These are phyloP conservation scores for Dactylellina leptospora DNA, from an alignment of 2,329 filamentous ascomycete genomes.

Conservation along the genomic window DNA sequence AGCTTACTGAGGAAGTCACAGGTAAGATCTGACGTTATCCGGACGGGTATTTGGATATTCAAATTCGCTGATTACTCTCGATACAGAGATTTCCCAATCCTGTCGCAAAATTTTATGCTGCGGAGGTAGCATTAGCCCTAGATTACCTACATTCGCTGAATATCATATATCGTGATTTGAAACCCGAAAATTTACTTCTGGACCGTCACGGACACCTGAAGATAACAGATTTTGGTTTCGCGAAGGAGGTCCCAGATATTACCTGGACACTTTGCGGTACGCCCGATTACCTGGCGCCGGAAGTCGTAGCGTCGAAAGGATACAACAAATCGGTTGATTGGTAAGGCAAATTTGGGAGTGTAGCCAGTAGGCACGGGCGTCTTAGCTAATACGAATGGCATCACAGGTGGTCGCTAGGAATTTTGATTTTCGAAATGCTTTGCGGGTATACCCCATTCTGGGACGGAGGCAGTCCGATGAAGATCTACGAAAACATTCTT, in stretches of 20 bases:
- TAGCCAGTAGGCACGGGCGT: constrained; percentile 32
- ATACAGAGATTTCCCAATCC: constrained; percentile 95
- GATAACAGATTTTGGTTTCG: constrained; percentile 98
- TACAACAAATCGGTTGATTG: constrained; percentile 99
- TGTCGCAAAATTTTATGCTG: constrained; percentile 98
- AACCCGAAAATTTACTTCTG: constrained; percentile 90
- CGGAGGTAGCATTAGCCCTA: constrained; percentile 92
- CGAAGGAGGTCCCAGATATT: constrained; percentile 97
- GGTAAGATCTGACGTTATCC: constrained; percentile 66
- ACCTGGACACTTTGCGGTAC: constrained; percentile 99
- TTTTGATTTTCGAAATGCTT: constrained; percentile 99
- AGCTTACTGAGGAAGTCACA: constrained; percentile 90
- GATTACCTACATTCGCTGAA: constrained; percentile 94
- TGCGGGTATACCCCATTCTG: constrained; percentile 99
- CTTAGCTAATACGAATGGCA: constrained; percentile 6
- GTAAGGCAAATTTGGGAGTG: constrained; percentile 66
- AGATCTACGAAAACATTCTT: constrained; percentile 99
- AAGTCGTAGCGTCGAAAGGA: constrained; percentile 98
- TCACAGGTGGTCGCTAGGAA: constrained; percentile 93
- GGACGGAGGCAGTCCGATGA: constrained; percentile 97
- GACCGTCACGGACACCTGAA: constrained; percentile 94
- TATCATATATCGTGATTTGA: constrained; percentile 97
- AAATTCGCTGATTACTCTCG: constrained; percentile 8
- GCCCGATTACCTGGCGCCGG: constrained; percentile 94
- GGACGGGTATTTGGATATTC: background rate